These are phyloP conservation scores for Novymonas esmeraldas DNA, from an alignment of 208 protist genomes.

Conservation along the genomic window DNA sequence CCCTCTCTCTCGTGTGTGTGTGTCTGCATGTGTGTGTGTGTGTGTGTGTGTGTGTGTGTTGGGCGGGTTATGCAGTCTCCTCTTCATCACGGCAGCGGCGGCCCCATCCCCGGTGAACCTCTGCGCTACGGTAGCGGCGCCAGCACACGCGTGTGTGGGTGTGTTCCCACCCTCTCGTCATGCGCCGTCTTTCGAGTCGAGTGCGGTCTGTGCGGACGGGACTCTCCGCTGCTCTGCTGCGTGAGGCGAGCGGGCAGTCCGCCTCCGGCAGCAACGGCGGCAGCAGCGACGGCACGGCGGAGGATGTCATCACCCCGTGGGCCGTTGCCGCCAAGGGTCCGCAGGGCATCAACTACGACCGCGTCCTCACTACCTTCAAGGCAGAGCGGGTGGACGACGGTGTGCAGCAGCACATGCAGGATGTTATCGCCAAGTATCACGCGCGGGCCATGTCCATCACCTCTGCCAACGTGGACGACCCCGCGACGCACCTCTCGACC, in stretches of 20 bases:
- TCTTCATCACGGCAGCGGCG: too few species aligned
- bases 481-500: neutral
- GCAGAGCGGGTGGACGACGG: conserved; percentile 62
- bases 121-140: too few species aligned
- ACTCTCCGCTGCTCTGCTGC: neutral
- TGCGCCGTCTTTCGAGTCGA: too few species aligned
- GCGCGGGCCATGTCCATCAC: conserved; percentile 3
- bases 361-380: conserved; percentile 81
- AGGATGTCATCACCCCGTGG: conserved; percentile 84
- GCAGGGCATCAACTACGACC: conserved; percentile 82
- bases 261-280: neutral
- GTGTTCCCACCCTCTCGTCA: neutral
- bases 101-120: too few species aligned
- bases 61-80: too few species aligned
- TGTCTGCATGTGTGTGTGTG: too few species aligned
- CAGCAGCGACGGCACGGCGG: conserved; percentile 2
- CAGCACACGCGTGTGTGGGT: too few species aligned
- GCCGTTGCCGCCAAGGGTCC: conserved; percentile 71
- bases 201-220: too few species aligned
- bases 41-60: too few species aligned
- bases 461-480: conserved; percentile 11
- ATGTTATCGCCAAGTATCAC: conserved; percentile 27
- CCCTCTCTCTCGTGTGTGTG: too few species aligned
- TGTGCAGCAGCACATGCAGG: conserved; percentile 34
- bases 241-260: neutral